Base-by-base conservation (phyloP, 208 protist genomes). In the Crithidia expoeki region DNA sequence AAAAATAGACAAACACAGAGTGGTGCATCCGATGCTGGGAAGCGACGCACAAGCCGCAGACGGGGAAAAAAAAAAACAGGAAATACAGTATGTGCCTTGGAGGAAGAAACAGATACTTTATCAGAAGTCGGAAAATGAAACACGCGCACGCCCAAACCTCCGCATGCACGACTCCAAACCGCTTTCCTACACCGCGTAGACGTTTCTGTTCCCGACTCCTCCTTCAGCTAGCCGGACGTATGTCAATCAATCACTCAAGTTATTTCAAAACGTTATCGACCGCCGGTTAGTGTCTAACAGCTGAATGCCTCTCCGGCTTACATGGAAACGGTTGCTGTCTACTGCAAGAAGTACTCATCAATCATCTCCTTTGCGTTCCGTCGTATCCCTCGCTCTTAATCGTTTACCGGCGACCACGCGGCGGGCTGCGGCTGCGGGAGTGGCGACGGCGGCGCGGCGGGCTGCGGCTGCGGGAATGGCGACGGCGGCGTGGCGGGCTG, bases 381-480 rank as follows among this genome's bases (percentile, higher is more conserved):
- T 33, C 47, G 30, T 46, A 21, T 52, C 60, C 66, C 25, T 30
- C 47, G n/a, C 30, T 63, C 30, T 44, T 47, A 7, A 32, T 6
- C 23, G 12, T 27, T 76, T 47, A 30, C 36, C 49, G 33, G 23
- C 28, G 42, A 36, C 47, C 36, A 65, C 33, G 53, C 6, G 38
- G 53, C 0, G 44, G 34, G 34, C 51, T 56, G n/a, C 38, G 56
- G 34, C 23, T 36, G 50, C 50, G 49, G 49, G 36, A 49, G 46
- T 49, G 47, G 49, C 61, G 69, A 28, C 36, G 36, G 36, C 53
- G 19, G 17, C 58, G 65, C 33, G 64, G 42, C 46, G 74, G 72
- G 62, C 75, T 81, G 64, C 72, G 80, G 65, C 80, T 86, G 68
- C 70, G 74, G 50, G 71, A 74, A 28, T 67, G 74, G 49, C 52